phyloP scores from a whole-genome alignment of 164 flowering plant genomes.

The Cinnamomum chago region DNA sequence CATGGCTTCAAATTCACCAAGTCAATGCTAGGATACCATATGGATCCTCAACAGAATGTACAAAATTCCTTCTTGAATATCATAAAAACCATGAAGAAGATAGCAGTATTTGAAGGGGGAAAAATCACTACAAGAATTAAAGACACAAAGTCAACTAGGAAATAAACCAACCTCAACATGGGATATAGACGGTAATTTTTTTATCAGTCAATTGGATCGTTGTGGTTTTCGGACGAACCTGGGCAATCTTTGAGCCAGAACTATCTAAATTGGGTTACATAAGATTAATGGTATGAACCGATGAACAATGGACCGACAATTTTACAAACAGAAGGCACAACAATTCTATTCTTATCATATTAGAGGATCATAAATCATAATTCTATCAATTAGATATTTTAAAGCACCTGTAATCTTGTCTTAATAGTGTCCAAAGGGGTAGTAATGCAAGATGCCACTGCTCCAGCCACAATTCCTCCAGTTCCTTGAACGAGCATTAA shows the following conservation, averaged over 20 bases:
- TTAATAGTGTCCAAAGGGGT: conserved; percentile 98
- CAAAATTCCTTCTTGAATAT: too few species aligned
- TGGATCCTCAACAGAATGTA: too few species aligned
- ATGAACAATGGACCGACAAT: not conserved
- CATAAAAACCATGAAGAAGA: too few species aligned
- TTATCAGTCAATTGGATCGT: not conserved
- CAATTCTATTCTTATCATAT: not conserved
- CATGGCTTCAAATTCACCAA: too few species aligned
- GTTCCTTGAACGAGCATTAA: conserved; percentile 73
- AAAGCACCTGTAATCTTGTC: conserved; percentile 81
- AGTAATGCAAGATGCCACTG: conserved; percentile 78
- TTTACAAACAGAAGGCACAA: not conserved
- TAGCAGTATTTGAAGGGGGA: too few species aligned
- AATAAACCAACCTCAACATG: too few species aligned
- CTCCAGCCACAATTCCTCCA: conserved; percentile 90
- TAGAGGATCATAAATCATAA: not conserved
- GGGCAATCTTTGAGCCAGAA: not conserved
- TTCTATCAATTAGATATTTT: not conserved
- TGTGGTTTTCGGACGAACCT: not conserved
- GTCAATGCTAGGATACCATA: too few species aligned
- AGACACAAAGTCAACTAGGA: too few species aligned
- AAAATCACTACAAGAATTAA: too few species aligned
- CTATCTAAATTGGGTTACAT: not conserved
- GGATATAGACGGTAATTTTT: too few species aligned
- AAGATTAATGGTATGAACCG: not conserved